Evolutionary conservation across 1,284 basidiomycete genomes (phyloP), one percentile per base, ranked within the genome.

Genomic region (Malassezia dermatis): DNA sequence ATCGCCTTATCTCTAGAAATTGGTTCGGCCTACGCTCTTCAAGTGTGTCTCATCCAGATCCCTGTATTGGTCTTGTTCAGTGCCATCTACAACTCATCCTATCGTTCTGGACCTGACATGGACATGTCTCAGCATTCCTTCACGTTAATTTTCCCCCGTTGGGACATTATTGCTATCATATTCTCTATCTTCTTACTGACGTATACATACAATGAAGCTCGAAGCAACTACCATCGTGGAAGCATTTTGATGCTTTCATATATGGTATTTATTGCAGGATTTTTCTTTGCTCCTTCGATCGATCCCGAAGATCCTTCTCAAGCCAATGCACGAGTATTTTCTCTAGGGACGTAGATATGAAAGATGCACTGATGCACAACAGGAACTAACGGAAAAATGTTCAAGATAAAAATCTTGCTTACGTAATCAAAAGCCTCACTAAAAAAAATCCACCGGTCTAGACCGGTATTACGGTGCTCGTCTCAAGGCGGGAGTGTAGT

Each of bases 41-140:
- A 99, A 77, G 94, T 98, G 17, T 98, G 94, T 75, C 79, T 98
- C 53, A 81, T 99, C 21, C 94, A 99, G 77, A 91, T 98, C 43
- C 94, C 94, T 1, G 89, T 90, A 2, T 96, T 98, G 91, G 90
- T 99, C 12, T 90, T 88, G 0, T 98, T 98, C 76, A 91, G 88
- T 37, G 91, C 90, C 1, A 88, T 88, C 81, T 94, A 93, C 75
- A 82, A 83, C 68, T 84, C 90, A 80, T 88, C 88, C 6, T 49
- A 84, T 84, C 11, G 39, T 8, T 55, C 57, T 26, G 23, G 17
- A 1, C 37, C n/a, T 13, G 39, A 19, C 11, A n/a, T 15, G 5
- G 61, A 53, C 40, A 51, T 60, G 28, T 45, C 64, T 4, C 57
- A 64, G 15, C 66, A 69, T 34, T 59, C 60, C 26, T 72, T 72